Base-by-base conservation (phyloP, 176 grass and related monocot species). In the Phyllostachys edulis region DNA sequence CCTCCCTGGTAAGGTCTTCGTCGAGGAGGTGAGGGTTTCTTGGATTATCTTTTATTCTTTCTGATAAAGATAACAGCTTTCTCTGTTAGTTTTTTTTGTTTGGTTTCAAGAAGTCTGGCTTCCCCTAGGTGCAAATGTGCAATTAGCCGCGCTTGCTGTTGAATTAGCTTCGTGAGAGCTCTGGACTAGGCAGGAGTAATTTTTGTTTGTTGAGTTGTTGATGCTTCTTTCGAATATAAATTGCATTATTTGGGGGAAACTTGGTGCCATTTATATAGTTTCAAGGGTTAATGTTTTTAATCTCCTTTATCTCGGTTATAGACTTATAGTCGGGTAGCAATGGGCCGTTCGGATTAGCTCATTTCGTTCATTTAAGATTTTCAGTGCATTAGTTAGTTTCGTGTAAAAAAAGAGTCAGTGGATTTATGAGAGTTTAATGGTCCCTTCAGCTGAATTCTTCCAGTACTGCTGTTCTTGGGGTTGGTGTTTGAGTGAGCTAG, bases 21-120 rank as follows among this genome's bases (percentile, higher is more conserved):
- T 87, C 20, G 91, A 91, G 74, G 89, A 97, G 91, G 94, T 97
- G 70, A 83, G 80, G 47, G 55, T 50, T 84, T 84, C 49, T 67
- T 29, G 55, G 9, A 72, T 75, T 55, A 63, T 21, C 18, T 34
- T 85, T 44, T 39, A 68, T 73, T 73, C 10, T 57, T 26, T 56
- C 24, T 50, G 21, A 76, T 81, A 67, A 86, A 39, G 66, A 44
- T 45, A 52, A 37, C 37, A 71, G n/a, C 52, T 76, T 73, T 86
- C 49, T 29, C 73, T 63, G 18, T 63, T 47, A 37, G 24, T 51
- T 39, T 55, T 57, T 50, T 57, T 73, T 45, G 17, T 57, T 76
- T 67, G 18, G 45, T 73, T 47, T 45, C 7, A 46, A 80, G 70
- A 61, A 37, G 62, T 1, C 16, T 11, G 34, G 10, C 34, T 60